Percentiles rank a stretch among this genome's conserved stretches.
These are phyloP conservation scores for Neurospora sp. DNA, from an alignment of 495 filamentous ascomycete genomes.

Conservation along the genomic window DNA sequence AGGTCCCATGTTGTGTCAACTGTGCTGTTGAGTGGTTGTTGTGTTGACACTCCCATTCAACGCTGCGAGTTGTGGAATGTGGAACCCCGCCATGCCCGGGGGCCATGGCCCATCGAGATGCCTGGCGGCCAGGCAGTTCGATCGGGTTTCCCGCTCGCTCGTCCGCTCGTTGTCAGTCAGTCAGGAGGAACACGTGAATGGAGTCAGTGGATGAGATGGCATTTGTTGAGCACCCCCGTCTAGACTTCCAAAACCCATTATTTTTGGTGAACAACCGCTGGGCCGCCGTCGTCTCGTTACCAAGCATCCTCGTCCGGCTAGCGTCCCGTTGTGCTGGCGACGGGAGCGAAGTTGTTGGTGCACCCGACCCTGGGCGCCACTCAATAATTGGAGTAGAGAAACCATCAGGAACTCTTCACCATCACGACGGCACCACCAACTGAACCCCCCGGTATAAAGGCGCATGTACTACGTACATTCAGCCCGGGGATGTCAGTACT, in stretches of 20 bases:
- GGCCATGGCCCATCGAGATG: background rate
- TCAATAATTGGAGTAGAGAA: background rate
- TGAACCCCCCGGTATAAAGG: background rate
- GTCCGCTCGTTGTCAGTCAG: background rate
- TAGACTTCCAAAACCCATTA: background rate
- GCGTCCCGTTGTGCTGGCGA: background rate
- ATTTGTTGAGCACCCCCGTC: slow-evolving; percentile 6
- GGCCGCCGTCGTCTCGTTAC: background rate
- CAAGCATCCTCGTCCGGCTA: background rate
- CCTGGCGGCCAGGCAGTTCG: background rate
- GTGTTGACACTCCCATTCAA: background rate
- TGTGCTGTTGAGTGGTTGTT: background rate
- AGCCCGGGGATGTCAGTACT: background rate
- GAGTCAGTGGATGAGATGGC: background rate
- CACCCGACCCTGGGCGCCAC: background rate
- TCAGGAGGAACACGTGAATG: slow-evolving; percentile 11
- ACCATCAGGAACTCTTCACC: background rate
- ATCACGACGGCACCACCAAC: background rate
- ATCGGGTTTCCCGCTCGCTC: slow-evolving; percentile 1
- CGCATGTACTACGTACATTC: background rate
- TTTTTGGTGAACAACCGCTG: background rate
- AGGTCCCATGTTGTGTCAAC: background rate
- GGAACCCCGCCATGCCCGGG: background rate
- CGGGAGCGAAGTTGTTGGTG: too few relatives aligned
- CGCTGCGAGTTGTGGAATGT: background rate